Conservation (phyloP, 2,329 filamentous ascomycete species). For the Colletotrichum plurivorum region DNA sequence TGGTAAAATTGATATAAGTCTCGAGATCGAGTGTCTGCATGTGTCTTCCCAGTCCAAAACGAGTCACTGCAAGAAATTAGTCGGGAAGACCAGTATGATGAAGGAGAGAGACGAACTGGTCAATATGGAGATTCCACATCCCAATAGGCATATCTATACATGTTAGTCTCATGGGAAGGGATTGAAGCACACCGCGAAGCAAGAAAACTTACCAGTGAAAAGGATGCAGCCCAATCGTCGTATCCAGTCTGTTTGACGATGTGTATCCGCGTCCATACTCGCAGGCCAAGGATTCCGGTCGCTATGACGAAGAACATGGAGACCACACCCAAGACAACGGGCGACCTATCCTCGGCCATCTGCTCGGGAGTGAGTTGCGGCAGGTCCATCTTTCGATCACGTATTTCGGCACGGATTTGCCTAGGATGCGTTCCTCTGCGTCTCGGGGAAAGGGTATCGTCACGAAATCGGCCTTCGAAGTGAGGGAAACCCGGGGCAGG, state of each 20-base stretch:
- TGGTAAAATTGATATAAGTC: slow-evolving; percentile 8
- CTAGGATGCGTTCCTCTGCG: neutral
- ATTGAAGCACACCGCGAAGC: neutral
- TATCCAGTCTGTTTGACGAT: slow-evolving; percentile 45
- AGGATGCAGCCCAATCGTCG: slow-evolving; percentile 46
- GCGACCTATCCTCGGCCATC: slow-evolving; percentile 34
- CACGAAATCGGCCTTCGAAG: neutral
- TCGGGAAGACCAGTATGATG: neutral
- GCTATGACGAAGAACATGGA: slow-evolving; percentile 42
- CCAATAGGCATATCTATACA: slow-evolving; percentile 20
- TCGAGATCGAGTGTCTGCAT: slow-evolving; percentile 9
- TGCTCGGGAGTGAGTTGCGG: slow-evolving; percentile 27
- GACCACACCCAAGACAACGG: slow-evolving; percentile 40
- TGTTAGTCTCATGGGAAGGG: slow-evolving; percentile 1
- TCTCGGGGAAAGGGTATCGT: neutral
- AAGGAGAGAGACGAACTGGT: slow-evolving; percentile 12
- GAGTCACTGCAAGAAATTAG: slow-evolving; percentile 22
- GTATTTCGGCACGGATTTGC: neutral
- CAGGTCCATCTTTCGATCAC: slow-evolving; percentile 18
- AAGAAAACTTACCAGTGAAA: slow-evolving; percentile 42
- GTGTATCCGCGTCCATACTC: slow-evolving; percentile 45
- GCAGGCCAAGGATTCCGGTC: slow-evolving; percentile 40
- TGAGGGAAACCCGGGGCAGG: neutral
- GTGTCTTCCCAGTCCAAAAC: slow-evolving; percentile 43
- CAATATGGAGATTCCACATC: slow-evolving; percentile 19